Percentiles rank a stretch among this genome's conserved stretches.
Evolutionary conservation across 1,284 basidiomycete genomes (phyloP).

Genomic region (Apiotrichum laibachii): DNA sequence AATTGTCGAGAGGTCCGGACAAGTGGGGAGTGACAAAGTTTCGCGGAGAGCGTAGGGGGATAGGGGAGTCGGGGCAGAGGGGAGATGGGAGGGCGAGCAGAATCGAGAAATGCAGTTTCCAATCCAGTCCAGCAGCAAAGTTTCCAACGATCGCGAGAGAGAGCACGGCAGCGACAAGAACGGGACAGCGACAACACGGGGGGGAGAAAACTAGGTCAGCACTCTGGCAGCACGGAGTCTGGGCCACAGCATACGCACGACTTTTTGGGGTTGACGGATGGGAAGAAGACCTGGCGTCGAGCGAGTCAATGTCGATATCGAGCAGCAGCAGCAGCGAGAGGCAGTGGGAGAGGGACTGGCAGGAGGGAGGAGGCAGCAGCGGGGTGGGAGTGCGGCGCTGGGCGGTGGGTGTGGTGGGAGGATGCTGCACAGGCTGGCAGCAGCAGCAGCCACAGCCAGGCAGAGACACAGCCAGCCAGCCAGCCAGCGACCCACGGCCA

Average conservation of each 20-base stretch:
- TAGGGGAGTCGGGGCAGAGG: not conserved
- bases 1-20: not conserved
- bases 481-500: not conserved
- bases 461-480: not conserved
- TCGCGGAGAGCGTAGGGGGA: not conserved
- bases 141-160: not conserved
- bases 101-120: too few species aligned
- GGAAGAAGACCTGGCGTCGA: not conserved
- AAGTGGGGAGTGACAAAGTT: not conserved
- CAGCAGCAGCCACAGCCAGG: not conserved
- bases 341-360: not conserved
- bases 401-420: not conserved
- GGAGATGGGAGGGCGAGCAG: too few species aligned
- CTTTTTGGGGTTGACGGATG: slow-evolving; percentile 16
- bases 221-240: not conserved
- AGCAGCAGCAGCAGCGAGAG: not conserved
- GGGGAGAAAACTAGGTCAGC: slow-evolving; percentile 12
- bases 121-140: not conserved
- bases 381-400: not conserved
- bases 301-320: not conserved
- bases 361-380: not conserved
- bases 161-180: not conserved
- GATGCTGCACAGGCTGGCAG: not conserved
- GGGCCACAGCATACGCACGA: slow-evolving; percentile 7
- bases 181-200: not conserved